These are phyloP conservation scores for Rhizophora apiculata DNA, from an alignment of 345 rosid species.

Conservation along the genomic window DNA sequence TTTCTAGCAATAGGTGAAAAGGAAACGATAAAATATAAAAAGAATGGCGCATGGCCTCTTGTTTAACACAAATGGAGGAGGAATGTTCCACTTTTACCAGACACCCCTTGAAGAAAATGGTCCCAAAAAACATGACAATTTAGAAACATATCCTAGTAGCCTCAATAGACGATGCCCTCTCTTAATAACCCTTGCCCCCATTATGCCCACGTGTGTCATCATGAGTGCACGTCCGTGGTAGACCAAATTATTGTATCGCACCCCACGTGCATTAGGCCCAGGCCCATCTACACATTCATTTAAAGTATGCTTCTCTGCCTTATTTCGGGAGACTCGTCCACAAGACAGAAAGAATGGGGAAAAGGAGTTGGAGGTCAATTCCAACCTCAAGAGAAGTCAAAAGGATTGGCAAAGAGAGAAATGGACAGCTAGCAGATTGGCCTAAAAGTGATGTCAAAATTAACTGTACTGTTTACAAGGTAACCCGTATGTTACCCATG, in stretches of 20 bases:
- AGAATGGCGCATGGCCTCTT: background rate
- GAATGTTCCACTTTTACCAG: background rate
- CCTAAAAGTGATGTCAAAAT: too few relatives aligned
- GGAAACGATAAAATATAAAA: background rate
- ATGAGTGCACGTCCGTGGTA: conserved; percentile 41
- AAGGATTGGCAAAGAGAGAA: background rate
- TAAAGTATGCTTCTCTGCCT: too few relatives aligned
- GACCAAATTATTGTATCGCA: conserved; percentile 48
- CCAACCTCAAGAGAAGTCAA: background rate
- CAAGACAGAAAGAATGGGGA: too few relatives aligned
- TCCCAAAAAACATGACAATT: conserved; percentile 3
- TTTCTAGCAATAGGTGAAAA: background rate
- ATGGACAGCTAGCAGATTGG: too few relatives aligned
- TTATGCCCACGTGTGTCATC: conserved; percentile 62
- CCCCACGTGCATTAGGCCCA: conserved; percentile 41
- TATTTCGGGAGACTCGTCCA: too few relatives aligned
- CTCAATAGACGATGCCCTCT: conserved; percentile 2
- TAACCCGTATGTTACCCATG: too few relatives aligned
- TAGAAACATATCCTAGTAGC: conserved; percentile 21
- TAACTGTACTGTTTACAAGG: too few relatives aligned
- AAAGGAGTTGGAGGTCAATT: background rate
- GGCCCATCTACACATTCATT: conserved; percentile 18
- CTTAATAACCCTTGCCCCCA: background rate
- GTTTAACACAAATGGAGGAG: background rate
- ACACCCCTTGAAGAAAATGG: conserved; percentile 1